A percentile compares a stretch with the other conserved stretches of the same genome.
Conservation (phyloP, 1,284 basidiomycete genomes). For the Apiotrichum brassicae region DNA sequence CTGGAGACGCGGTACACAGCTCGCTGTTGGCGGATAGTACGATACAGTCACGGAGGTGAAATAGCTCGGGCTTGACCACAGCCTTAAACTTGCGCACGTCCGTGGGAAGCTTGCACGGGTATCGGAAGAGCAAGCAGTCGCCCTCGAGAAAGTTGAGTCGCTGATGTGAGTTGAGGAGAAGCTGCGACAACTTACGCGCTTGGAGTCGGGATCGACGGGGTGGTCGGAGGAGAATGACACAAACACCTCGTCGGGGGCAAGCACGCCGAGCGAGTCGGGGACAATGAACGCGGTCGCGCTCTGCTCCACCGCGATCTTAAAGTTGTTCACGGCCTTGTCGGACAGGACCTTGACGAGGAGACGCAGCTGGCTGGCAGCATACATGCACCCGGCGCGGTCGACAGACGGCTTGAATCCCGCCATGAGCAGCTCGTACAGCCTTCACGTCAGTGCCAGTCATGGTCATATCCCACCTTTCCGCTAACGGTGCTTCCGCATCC, state of each 20-base stretch:
- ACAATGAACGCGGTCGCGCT: conserved; percentile 35
- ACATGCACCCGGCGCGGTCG: conserved; percentile 2
- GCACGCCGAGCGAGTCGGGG: conserved; percentile 28
- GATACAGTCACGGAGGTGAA: conserved; percentile 33
- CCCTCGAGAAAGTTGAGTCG: conserved; percentile 25
- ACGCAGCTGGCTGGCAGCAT: conserved; percentile 23
- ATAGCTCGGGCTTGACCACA: conserved; percentile 29
- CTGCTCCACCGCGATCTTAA: conserved; percentile 26
- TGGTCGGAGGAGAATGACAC: conserved; percentile 20
- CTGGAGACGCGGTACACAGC: conserved; percentile 31
- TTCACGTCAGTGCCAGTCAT: background rate
- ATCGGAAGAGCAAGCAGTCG: conserved; percentile 26
- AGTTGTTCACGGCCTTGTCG: conserved; percentile 17
- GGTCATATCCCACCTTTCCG: conserved; percentile 24
- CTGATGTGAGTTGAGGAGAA: too few relatives aligned
- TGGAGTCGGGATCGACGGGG: conserved; percentile 22
- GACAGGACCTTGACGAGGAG: conserved; percentile 18
- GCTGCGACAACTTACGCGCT: too few relatives aligned
- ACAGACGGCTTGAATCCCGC: conserved; percentile 22
- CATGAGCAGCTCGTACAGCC: conserved; percentile 5
- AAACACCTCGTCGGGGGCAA: conserved; percentile 34
- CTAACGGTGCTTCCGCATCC: conserved; percentile 7
- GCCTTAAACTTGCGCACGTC: conserved; percentile 33
- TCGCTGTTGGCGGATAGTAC: conserved; percentile 30
- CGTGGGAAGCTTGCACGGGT: conserved; percentile 39